Evolutionary conservation across 768 basidiomycete genomes (phyloP), one percentile per base, ranked within the genome.

Genomic region (Lyophyllum shimeji): DNA sequence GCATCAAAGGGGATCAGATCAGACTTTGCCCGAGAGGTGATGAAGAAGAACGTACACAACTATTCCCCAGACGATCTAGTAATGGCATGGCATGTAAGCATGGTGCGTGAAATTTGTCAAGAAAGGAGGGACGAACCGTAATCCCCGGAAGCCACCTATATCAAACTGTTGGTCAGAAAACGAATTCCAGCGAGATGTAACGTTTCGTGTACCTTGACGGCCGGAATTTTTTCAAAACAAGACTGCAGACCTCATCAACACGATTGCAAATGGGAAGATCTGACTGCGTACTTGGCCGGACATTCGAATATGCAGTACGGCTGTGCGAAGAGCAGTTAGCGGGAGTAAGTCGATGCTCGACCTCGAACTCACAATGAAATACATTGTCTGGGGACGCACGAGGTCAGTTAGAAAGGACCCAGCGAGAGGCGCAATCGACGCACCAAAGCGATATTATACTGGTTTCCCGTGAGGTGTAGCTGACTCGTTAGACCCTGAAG

Each of bases 371-470:
- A 87, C 86, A 40, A 89, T 79, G 65, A 87, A 88, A 62, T 80
- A 89, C 81, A 85, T 84, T 0, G 85, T 87, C 86, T 88, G 50
- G 44, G 25, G 23, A 52, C 20, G 29, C 24, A 44, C 24, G 2
- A n/a, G n/a, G 25, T 9, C 21, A 44, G 47, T 34, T 48, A 15
- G 27, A 17, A 23, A 11, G 23, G n/a, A 43, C 6, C 18, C 25
- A 27, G 7, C n/a, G 27, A 46, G 1, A 15, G 13, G 9, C 1
- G 6, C 17, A 15, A 7, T 18, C 3, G 7, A 64, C 75, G 15
- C 45, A 87, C 87, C 65, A 89, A 65, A 0, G 85, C 85, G 37
- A 87, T 81, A 57, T 88, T 88, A 59, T 86, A 90, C 60, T 80
- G 70, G 63, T 83, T 78, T 8, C 83, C 82, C 0, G 73, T 77